Percentiles rank a stretch among this genome's conserved stretches.
These are phyloP conservation scores for Hanseniaspora meyeri DNA, from an alignment of 805 yeast genomes.

Conservation along the genomic window DNA sequence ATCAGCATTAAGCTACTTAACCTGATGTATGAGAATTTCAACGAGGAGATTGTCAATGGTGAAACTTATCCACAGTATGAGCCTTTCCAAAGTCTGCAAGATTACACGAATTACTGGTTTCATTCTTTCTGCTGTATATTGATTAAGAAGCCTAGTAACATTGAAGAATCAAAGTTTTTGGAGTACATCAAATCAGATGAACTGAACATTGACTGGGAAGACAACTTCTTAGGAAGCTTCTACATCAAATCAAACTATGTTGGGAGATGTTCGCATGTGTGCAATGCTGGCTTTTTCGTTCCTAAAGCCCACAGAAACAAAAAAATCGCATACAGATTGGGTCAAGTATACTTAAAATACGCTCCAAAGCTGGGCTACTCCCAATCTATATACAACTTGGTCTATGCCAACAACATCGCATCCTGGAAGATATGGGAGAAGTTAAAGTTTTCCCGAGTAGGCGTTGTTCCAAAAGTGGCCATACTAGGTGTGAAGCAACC, in stretches of 20 bases:
- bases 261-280: slow-evolving; percentile 75
- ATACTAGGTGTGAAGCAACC: slow-evolving; percentile 50
- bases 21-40: slow-evolving; percentile 41
- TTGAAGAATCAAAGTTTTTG: neutral
- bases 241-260: slow-evolving; percentile 77
- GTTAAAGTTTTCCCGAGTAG: slow-evolving; percentile 70
- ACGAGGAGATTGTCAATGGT: slow-evolving; percentile 58
- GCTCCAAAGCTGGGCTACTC: slow-evolving; percentile 71
- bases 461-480: slow-evolving; percentile 63
- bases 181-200: slow-evolving; percentile 15
- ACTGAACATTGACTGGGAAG: slow-evolving; percentile 30
- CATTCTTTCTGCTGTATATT: slow-evolving; percentile 53
- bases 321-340: slow-evolving; percentile 61
- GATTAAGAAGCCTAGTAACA: slow-evolving; percentile 30
- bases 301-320: slow-evolving; percentile 46
- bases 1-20: slow-evolving; percentile 42
- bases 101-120: slow-evolving; percentile 57
- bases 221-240: slow-evolving; percentile 53
- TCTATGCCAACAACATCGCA: slow-evolving; percentile 67
- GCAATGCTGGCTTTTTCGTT: slow-evolving; percentile 81
- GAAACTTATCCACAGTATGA: slow-evolving; percentile 56
- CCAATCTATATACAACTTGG: slow-evolving; percentile 78
- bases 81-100: slow-evolving; percentile 30
- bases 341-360: slow-evolving; percentile 50
- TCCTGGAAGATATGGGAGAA: slow-evolving; percentile 71